Percentiles rank a stretch among this genome's conserved stretches.
Conservation (phyloP, 192 early-diverging fungal genomes). For the Cladochytrium replicatum region DNA sequence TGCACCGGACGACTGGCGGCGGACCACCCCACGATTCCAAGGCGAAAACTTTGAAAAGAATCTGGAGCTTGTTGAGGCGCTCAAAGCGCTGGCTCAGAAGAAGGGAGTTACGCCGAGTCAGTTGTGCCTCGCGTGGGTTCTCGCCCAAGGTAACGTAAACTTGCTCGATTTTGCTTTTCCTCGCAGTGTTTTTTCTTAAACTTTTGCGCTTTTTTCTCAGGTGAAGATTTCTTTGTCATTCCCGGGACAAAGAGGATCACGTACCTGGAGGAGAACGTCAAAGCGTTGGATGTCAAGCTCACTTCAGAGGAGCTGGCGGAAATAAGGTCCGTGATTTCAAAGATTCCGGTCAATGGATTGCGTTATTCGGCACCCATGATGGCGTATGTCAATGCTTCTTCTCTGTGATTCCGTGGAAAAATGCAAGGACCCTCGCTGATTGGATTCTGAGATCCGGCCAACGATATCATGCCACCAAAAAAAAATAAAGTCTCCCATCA, state of each 20-base stretch:
- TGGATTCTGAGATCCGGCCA: no score
- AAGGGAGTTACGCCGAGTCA: constrained; percentile 37
- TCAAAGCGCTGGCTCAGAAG: constrained; percentile 33
- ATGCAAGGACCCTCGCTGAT: no score
- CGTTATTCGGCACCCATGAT: no score
- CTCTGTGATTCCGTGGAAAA: no score
- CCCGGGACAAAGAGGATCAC: constrained; percentile 42
- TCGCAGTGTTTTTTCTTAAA: neutral
- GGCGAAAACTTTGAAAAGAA: constrained; percentile 44
- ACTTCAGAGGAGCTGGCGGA: constrained; percentile 17
- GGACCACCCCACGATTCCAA: constrained; percentile 39
- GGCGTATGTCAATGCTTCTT: no score
- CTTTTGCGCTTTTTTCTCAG: neutral
- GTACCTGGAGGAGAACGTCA: constrained; percentile 25
- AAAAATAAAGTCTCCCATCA: no score
- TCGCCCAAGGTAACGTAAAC: constrained; percentile 35
- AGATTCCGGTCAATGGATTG: neutral
- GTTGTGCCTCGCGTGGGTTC: constrained; percentile 49
- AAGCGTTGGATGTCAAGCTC: constrained; percentile 7
- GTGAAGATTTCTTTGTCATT: constrained; percentile 35
- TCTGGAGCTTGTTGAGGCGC: constrained; percentile 40
- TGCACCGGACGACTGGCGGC: constrained; percentile 34
- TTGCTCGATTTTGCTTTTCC: neutral
- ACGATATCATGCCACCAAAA: no score
- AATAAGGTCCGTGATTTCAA: constrained; percentile 10